Base-by-base conservation (phyloP, 75 land plant species). In the Picea sitchensis region DNA sequence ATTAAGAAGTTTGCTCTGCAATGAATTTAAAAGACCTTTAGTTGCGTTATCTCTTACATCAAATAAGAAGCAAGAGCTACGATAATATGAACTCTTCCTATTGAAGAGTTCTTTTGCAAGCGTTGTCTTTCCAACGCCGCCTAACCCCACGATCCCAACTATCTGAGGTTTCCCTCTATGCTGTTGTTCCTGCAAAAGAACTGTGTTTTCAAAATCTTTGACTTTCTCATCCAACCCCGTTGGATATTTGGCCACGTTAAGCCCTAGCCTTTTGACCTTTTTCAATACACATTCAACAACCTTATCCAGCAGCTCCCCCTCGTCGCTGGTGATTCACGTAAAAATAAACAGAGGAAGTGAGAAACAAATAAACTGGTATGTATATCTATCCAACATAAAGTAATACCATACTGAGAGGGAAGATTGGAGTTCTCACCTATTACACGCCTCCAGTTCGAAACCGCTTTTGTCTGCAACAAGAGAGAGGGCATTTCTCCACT, bases 101-200 rank as follows among this genome's bases (percentile, higher is more conserved):
- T 69, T 69, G 47, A 69, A 69, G 21, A 69, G 21, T 17, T 41
- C n/a, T 20, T 17, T 69, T 69, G 73, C 73, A 1, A 69, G 73
- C 17, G 73, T 69, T 69, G 73, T 69, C 38, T 69, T 69, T 0
- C 73, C 73, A 1, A n/a, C 38, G 21, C 47, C 73, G 7, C 73
- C 73, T 44, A 69, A 36, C 18, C 73, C 73, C 5, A 17, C 18
- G 38, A 69, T 69, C 5, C 73, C 73, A 20, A 69, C 73, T 38
- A 69, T 69, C 13, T 36, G 5, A 14, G 38, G 73, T 17, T 18
- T 41, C 38, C 20, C 51, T 1, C 18, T 44, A 34, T 41, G 18
- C 20, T 69, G 47, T 34, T 36, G 18, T 38, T 69, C 20, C 32
- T 36, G 18, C 18, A 69, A 41, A 14, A 8, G 36, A 69, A 69